Evolutionary conservation across 2,329 filamentous ascomycete genomes (phyloP), one percentile per base, ranked within the genome.

Genomic region (Aspergillus phoenicis): DNA sequence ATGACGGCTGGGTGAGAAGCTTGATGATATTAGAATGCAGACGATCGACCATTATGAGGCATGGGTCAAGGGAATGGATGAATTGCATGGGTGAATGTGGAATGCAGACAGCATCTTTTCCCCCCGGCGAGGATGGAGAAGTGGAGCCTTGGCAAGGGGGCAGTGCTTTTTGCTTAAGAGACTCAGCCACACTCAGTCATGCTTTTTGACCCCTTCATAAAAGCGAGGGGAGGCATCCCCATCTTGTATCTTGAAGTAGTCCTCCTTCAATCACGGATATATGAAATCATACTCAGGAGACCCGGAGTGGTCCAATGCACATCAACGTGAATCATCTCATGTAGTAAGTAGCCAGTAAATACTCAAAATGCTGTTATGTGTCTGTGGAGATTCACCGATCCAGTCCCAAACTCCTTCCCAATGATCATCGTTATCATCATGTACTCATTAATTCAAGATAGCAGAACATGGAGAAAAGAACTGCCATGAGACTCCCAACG

Each of bases 151-250:
- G 52, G 52, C 52, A 55, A 55, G 52, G 52, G 41, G 52, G 52
- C 52, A 55, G 52, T 55, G 52, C 52, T 28, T 11, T 15, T 13
- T 17, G 10, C 33, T 36, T 36, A 15, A 36, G 28, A 36, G 33
- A 36, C 33, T 53, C 51, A 53, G 51, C 51, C 51, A 53, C 51
- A 53, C 11, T 52, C 45, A 26, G 13, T 11, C n/a, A 51, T 8
- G 7, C 24, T 11, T 15, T 13, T 6, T 11, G 4, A 11, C 33
- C 41, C 41, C 41, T 22, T 45, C 41, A 24, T 22, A 45, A 45
- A 24, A 24, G 41, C 41, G n/a, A 45, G 41, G 10, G 20, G 20
- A 13, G 41, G 3, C 41, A 2, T 22, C 22, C 41, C 6, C 20
- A 20, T 22, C 2, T 24, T 22, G 20, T 10, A 13, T 24, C 41